These are phyloP conservation scores for Hibiscus mutabilis DNA, from an alignment of 345 rosid genomes.

Conservation along the genomic window DNA sequence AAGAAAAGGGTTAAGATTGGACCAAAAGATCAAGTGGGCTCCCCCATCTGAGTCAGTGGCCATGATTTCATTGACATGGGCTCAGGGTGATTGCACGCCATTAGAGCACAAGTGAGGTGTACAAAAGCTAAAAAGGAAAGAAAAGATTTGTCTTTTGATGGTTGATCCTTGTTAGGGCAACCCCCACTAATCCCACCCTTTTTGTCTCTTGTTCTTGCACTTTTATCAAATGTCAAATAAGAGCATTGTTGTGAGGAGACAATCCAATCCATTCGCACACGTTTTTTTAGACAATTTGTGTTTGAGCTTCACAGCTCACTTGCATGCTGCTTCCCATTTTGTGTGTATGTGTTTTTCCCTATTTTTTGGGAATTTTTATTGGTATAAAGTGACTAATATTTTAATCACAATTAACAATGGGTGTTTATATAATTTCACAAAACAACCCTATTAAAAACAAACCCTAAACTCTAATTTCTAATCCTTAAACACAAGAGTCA, in stretches of 20 bases:
- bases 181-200: background rate
- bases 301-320: background rate
- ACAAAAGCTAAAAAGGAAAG: no score
- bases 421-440: background rate
- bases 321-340: background rate
- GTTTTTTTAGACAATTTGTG: background rate
- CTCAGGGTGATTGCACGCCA: background rate
- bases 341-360: no score
- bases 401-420: no score
- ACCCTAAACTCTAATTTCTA: no score
- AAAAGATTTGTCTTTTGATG: background rate
- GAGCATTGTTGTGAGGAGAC: background rate
- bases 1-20: background rate
- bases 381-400: background rate
- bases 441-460: no score
- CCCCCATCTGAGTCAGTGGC: background rate
- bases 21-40: background rate
- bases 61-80: background rate
- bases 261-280: background rate
- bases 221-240: background rate
- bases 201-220: background rate
- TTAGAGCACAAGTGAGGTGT: no score
- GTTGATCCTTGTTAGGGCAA: background rate
- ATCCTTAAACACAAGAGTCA: background rate
- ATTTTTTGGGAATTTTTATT: background rate